Evolutionary conservation across 2,329 filamentous ascomycete species (phyloP).

Genomic region (Colletotrichum sp.): DNA sequence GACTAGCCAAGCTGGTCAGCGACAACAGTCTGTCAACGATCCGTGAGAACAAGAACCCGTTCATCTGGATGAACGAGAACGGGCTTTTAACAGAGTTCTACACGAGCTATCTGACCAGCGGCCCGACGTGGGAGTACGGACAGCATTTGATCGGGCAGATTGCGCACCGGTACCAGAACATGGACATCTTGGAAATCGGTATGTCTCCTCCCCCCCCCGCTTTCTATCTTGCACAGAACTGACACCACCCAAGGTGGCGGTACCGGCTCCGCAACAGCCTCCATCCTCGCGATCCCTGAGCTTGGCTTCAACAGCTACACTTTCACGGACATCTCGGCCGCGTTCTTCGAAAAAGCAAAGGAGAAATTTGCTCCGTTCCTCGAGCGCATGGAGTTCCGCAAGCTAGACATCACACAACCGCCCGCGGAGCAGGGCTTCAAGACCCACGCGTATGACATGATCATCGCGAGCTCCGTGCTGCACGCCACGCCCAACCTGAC

Average conservation of each 20-base stretch:
- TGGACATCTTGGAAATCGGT: not conserved
- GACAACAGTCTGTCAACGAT: not conserved
- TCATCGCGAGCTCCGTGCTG: constrained; percentile 32
- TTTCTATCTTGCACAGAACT: constrained; percentile 35
- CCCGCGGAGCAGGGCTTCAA: constrained; percentile 30
- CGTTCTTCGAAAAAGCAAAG: constrained; percentile 26
- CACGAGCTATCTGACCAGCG: not conserved
- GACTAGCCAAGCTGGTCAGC: not conserved
- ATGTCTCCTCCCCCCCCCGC: not conserved
- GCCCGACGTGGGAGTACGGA: not conserved
- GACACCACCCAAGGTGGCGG: not conserved
- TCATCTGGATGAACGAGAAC: not conserved
- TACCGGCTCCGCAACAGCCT: no score
- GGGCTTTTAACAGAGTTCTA: constrained; percentile 3
- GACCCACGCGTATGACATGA: constrained; percentile 28
- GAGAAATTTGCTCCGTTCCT: constrained; percentile 11
- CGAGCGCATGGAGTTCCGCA: not conserved
- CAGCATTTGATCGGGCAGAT: not conserved
- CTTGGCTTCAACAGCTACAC: constrained; percentile 22
- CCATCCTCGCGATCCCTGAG: not conserved
- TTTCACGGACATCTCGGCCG: constrained; percentile 27
- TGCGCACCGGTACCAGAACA: not conserved
- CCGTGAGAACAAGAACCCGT: not conserved
- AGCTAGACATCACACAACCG: no score
- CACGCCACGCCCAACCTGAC: constrained; percentile 30